Evolutionary conservation across 2,329 filamentous ascomycete species (phyloP).

Genomic region (Penicillium polonicum): DNA sequence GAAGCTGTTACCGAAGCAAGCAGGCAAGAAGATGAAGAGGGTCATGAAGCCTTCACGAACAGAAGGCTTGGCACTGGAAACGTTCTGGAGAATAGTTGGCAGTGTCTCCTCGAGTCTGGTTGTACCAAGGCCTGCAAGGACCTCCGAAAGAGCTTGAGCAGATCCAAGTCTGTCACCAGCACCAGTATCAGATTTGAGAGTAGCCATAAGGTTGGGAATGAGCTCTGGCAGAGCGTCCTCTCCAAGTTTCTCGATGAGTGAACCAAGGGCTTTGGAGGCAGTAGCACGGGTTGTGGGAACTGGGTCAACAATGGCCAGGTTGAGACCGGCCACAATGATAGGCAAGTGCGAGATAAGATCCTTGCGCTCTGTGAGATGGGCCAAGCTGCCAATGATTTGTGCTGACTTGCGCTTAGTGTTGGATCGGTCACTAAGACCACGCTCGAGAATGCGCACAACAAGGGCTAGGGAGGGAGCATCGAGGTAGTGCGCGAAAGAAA

Average conservation of each 20-base stretch:
- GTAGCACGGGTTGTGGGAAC: slow-evolving; percentile 95
- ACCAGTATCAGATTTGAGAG: slow-evolving; percentile 93
- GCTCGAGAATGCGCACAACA: slow-evolving; percentile 91
- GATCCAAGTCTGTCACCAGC: slow-evolving; percentile 95
- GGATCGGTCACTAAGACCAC: slow-evolving; percentile 85
- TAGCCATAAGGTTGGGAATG: slow-evolving; percentile 95
- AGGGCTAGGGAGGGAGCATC: slow-evolving; percentile 93
- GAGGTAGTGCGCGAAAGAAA: slow-evolving; percentile 98
- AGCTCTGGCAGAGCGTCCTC: slow-evolving; percentile 96
- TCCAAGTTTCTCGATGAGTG: slow-evolving; percentile 95
- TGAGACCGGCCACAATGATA: slow-evolving; percentile 85
- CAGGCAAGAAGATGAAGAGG: slow-evolving; percentile 96
- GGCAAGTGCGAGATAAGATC: slow-evolving; percentile 89
- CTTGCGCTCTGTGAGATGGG: slow-evolving; percentile 93
- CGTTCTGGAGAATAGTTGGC: slow-evolving; percentile 94
- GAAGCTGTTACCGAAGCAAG: slow-evolving; percentile 98
- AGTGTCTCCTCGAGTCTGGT: slow-evolving; percentile 90
- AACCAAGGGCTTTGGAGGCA: slow-evolving; percentile 91
- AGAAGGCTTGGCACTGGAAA: slow-evolving; percentile 82
- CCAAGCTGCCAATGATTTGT: slow-evolving; percentile 96
- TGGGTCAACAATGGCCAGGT: slow-evolving; percentile 86
- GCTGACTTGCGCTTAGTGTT: slow-evolving; percentile 94
- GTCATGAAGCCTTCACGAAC: slow-evolving; percentile 99
- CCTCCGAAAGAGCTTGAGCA: slow-evolving; percentile 92
- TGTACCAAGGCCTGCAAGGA: slow-evolving; percentile 91